Conservation (phyloP, 2,329 filamentous ascomycete genomes). For the Penicillium italicum region DNA sequence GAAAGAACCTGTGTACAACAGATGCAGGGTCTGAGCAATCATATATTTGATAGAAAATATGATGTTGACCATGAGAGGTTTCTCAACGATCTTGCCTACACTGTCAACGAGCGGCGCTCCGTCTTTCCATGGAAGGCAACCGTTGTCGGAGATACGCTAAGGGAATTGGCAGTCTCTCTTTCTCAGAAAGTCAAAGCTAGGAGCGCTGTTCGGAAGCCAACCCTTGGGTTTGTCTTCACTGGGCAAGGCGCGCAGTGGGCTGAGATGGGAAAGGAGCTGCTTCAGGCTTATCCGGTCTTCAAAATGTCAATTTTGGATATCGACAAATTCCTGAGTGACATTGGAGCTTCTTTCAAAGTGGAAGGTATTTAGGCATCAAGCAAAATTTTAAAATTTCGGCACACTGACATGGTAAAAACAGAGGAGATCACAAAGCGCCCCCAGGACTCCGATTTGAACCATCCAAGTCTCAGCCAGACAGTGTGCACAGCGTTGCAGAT, state of each 20-base stretch:
- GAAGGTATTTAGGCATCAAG: background rate
- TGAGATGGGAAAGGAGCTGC: constrained; percentile 31
- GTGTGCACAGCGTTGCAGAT: constrained; percentile 27
- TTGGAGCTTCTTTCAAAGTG: background rate
- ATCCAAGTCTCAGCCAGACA: constrained; percentile 18
- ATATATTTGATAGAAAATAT: constrained; percentile 1
- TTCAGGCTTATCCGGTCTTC: constrained; percentile 19
- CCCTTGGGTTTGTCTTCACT: constrained; percentile 29
- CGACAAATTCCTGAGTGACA: background rate
- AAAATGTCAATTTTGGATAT: background rate
- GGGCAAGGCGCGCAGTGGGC: constrained; percentile 38
- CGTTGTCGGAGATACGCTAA: constrained; percentile 4
- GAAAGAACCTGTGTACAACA: constrained; percentile 17
- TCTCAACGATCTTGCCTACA: constrained; percentile 21
- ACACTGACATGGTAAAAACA: background rate
- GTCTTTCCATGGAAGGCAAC: constrained; percentile 19
- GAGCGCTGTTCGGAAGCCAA: constrained; percentile 9
- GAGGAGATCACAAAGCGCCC: constrained; percentile 2
- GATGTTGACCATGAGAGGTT: constrained; percentile 4
- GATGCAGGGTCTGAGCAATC: constrained; percentile 6
- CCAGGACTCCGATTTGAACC: constrained; percentile 4
- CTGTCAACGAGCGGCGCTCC: constrained; percentile 21
- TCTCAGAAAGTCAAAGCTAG: background rate
- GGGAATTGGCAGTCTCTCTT: constrained; percentile 2
- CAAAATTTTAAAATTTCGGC: rapidly evolving